Conservation (phyloP, 2,329 filamentous ascomycete genomes). For the Pezicula carpinea region DNA sequence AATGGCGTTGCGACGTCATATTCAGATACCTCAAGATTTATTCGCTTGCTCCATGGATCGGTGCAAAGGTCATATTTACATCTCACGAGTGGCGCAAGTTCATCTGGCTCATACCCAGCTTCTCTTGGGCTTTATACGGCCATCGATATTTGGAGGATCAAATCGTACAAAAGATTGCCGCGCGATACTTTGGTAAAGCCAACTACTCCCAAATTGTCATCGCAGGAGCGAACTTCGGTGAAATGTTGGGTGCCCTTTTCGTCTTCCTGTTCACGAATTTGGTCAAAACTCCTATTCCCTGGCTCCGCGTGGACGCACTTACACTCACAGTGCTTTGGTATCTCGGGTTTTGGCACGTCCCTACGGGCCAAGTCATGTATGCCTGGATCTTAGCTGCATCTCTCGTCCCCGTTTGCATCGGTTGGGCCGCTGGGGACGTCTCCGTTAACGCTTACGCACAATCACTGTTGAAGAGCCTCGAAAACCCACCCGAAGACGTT, state of each 20-base stretch:
- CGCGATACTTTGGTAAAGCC: constrained; percentile 41
- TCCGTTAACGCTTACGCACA: constrained; percentile 47
- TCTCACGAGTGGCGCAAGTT: constrained; percentile 43
- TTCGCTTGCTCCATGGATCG: too few relatives aligned
- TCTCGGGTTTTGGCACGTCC: constrained; percentile 41
- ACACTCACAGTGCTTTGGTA: constrained; percentile 44
- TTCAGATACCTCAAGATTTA: too few relatives aligned
- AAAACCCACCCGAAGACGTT: too few relatives aligned
- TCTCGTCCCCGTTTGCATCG: constrained; percentile 42
- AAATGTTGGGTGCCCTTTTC: constrained; percentile 42
- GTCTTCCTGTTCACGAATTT: constrained; percentile 45
- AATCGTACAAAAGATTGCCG: constrained; percentile 40
- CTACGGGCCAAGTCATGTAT: constrained; percentile 33
- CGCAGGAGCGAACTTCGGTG: constrained; percentile 45
- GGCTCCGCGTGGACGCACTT: constrained; percentile 43
- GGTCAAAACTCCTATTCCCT: constrained; percentile 44
- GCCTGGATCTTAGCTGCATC: constrained; percentile 42
- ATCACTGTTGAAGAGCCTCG: constrained; percentile 31
- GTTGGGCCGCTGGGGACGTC: constrained; percentile 48
- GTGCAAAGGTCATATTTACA: constrained; percentile 41
- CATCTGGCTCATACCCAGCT: constrained; percentile 45
- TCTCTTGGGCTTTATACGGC: constrained; percentile 43
- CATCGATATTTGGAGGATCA: constrained; percentile 47
- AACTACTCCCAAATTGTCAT: constrained; percentile 47
- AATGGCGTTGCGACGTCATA: too few relatives aligned